These are phyloP conservation scores for Haplosporangium sp. DNA, from an alignment of 371 early-diverging fungal species.

Conservation along the genomic window DNA sequence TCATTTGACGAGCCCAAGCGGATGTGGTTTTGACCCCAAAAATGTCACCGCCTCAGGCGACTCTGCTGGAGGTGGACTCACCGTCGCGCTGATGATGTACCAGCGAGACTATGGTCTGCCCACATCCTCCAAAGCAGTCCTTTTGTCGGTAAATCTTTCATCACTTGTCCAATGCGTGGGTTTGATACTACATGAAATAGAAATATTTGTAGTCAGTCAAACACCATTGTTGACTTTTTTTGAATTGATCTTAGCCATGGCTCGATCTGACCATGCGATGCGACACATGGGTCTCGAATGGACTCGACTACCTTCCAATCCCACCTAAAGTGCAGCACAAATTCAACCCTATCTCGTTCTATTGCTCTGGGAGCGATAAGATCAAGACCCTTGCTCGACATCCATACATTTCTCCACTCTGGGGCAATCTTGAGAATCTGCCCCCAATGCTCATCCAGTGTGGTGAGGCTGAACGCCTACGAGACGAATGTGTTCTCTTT, in stretches of 20 bases:
- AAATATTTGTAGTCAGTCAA: not conserved
- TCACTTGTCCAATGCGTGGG: not conserved
- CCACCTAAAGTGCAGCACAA: conserved; percentile 29
- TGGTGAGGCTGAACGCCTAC: conserved; percentile 55
- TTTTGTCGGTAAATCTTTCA: conserved; percentile 39
- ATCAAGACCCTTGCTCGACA: conserved; percentile 35
- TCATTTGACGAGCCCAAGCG: conserved; percentile 41
- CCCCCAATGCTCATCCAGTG: conserved; percentile 58
- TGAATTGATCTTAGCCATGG: conserved; percentile 49
- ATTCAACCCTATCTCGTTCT: conserved; percentile 47
- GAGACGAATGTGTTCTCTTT: conserved; percentile 53
- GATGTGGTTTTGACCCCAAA: conserved; percentile 43
- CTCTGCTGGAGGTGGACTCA: conserved; percentile 73
- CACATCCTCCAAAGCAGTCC: conserved; percentile 42
- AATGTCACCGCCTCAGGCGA: conserved; percentile 67
- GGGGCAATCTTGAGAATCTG: conserved; percentile 54
- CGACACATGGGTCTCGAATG: conserved; percentile 46
- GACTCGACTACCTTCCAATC: conserved; percentile 54
- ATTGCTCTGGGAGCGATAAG: conserved; percentile 31
- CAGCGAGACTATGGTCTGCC: conserved; percentile 54
- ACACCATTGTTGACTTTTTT: not conserved
- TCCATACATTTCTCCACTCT: conserved; percentile 57
- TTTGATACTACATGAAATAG: conserved; percentile 5
- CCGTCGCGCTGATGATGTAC: conserved; percentile 52
- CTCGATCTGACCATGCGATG: conserved; percentile 55